Evolutionary conservation across 345 rosid species (phyloP).

Genomic region (Corchorus olitorius): DNA sequence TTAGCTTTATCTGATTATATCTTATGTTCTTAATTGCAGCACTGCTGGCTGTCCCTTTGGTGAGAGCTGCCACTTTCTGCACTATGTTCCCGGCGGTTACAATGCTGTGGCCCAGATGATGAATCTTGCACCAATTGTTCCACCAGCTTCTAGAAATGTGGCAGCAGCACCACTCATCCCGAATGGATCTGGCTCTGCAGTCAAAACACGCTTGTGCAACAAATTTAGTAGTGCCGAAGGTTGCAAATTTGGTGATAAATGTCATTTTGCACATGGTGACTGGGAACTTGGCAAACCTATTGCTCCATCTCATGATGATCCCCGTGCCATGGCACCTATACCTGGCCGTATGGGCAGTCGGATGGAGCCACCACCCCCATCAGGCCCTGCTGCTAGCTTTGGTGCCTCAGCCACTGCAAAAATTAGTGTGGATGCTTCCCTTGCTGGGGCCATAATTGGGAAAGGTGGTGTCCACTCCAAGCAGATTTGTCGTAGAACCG

Average conservation of each 20-base stretch:
- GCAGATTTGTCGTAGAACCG: constrained; percentile 78
- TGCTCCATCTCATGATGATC: constrained; percentile 51
- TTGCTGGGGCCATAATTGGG: constrained; percentile 85
- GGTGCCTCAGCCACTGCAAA: constrained; percentile 87
- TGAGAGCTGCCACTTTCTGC: constrained; percentile 87
- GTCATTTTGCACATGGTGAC: constrained; percentile 77
- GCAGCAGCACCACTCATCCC: constrained; percentile 36
- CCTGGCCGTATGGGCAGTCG: constrained; percentile 51
- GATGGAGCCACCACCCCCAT: constrained; percentile 37
- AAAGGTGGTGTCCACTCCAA: constrained; percentile 80
- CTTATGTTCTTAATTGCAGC: constrained; percentile 46
- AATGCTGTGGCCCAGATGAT: constrained; percentile 79
- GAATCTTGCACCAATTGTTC: constrained; percentile 51
- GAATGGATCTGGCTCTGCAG: constrained; percentile 40
- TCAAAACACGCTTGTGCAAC: constrained; percentile 66
- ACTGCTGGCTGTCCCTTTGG: constrained; percentile 93
- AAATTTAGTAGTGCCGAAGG: constrained; percentile 60
- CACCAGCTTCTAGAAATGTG: constrained; percentile 54
- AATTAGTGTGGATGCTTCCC: constrained; percentile 82
- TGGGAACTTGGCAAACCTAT: constrained; percentile 67
- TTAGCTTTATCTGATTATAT: constrained; percentile 6
- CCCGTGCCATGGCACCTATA: constrained; percentile 41
- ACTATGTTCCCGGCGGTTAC: constrained; percentile 80
- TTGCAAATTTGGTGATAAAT: constrained; percentile 75
- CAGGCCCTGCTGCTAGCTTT: constrained; percentile 61